These are phyloP conservation scores for Aspergillus ellipticus DNA, from an alignment of 495 filamentous ascomycete genomes.

Conservation along the genomic window DNA sequence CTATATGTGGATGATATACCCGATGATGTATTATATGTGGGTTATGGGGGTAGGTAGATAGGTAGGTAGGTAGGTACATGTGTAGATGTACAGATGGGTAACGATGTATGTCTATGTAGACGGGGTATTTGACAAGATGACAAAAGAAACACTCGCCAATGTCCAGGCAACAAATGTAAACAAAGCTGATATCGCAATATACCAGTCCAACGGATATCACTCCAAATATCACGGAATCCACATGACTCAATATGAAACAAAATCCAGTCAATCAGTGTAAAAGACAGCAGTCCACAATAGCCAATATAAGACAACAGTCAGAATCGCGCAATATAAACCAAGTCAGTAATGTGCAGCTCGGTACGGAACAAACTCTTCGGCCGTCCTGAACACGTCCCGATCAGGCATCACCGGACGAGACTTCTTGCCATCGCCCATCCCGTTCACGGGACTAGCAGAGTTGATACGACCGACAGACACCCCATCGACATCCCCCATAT, in stretches of 20 bases:
- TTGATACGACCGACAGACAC: not conserved
- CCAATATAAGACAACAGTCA: not conserved
- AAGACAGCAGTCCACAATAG: not conserved
- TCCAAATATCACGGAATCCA: not conserved
- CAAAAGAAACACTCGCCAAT: not conserved
- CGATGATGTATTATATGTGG: not conserved
- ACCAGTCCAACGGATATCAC: not conserved
- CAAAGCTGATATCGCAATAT: not conserved
- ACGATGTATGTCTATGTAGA: not conserved
- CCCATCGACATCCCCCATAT: constrained; percentile 1
- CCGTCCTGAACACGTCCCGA: constrained; percentile 11
- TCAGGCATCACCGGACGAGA: constrained; percentile 31
- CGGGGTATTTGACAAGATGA: not conserved
- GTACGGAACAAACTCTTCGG: not conserved
- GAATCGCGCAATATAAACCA: not conserved
- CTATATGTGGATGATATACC: too few species aligned
- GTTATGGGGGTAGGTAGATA: not conserved
- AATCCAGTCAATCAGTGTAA: too few species aligned
- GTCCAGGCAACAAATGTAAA: not conserved
- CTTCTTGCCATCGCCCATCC: not conserved
- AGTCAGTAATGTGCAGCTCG: too few species aligned
- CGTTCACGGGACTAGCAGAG: not conserved
- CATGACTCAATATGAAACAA: not conserved
- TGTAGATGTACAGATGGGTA: too few species aligned
- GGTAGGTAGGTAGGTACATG: not conserved